Evolutionary conservation across 305 asterid species (phyloP).

Genomic region (Petunia hybrid): DNA sequence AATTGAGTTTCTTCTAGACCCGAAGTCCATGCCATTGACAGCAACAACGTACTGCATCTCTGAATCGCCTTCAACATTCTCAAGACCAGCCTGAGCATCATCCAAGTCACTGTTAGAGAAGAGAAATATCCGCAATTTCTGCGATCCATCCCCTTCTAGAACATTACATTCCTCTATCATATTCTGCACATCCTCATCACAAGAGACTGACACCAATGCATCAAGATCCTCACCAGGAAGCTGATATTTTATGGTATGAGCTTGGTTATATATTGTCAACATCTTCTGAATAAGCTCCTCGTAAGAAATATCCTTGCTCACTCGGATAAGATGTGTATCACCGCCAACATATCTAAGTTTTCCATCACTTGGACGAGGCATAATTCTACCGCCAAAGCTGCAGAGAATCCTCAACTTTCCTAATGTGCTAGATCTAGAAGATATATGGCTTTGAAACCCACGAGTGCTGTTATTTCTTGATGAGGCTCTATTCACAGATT

Average conservation of each 20-base stretch:
- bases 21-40: slow-evolving; percentile 80
- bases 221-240: slow-evolving; percentile 99
- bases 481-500: slow-evolving; percentile 50
- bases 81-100: slow-evolving; percentile 69
- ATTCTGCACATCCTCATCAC: slow-evolving; percentile 85
- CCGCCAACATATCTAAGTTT: slow-evolving; percentile 95
- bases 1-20: slow-evolving; percentile 73
- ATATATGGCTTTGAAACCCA: slow-evolving; percentile 51
- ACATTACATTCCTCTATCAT: slow-evolving; percentile 85
- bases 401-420: slow-evolving; percentile 71
- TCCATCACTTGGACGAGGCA: slow-evolving; percentile 96
- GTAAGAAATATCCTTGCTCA: slow-evolving; percentile 74
- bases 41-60: slow-evolving; percentile 83
- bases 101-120: slow-evolving; percentile 69
- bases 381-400: slow-evolving; percentile 86
- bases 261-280: slow-evolving; percentile 51
- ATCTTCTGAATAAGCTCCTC: slow-evolving; percentile 74
- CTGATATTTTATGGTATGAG: slow-evolving; percentile 79
- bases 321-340: slow-evolving; percentile 78
- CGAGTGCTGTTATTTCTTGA: slow-evolving; percentile 45
- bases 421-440: slow-evolving; percentile 58
- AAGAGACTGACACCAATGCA: slow-evolving; percentile 86
- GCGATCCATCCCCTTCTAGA: slow-evolving; percentile 66
- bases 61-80: slow-evolving; percentile 64
- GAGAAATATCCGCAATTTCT: slow-evolving; percentile 82